Evolutionary conservation across 176 grass and related monocot species (phyloP).

Genomic region (Oryza glaberrima): DNA sequence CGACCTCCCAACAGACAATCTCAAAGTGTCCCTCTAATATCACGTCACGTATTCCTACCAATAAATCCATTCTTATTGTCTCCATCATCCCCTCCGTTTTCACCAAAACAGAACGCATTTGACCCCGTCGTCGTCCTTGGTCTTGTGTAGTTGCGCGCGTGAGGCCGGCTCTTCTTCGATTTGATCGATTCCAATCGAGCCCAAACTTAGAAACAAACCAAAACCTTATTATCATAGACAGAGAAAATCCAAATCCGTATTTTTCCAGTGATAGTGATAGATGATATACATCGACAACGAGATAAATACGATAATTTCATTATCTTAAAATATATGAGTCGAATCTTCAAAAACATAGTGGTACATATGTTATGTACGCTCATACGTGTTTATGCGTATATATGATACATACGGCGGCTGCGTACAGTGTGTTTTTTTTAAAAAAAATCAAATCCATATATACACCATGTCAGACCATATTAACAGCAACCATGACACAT

Average conservation of each 20-base stretch:
- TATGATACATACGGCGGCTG: no score
- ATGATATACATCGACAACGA: no score
- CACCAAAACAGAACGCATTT: not conserved
- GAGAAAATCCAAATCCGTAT: no score
- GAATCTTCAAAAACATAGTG: no score
- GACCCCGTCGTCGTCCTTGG: not conserved
- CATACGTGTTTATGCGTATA: no score
- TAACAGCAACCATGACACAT: not conserved
- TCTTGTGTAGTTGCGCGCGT: no score
- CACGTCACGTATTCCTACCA: not conserved
- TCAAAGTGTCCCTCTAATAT: not conserved
- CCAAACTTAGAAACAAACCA: not conserved
- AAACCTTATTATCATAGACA: not conserved
- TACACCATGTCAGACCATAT: not conserved
- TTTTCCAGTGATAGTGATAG: no score
- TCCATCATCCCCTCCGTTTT: not conserved
- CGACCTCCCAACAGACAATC: not conserved
- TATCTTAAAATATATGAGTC: no score
- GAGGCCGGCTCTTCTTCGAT: not conserved
- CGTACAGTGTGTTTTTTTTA: no score
- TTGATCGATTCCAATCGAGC: not conserved
- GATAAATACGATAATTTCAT: no score
- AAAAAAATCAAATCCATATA: not conserved
- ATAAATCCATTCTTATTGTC: not conserved
- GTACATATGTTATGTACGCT: no score